Evolutionary conservation across 225 moss, liverwort and hornwort genomes (phyloP), one percentile per base, ranked within the genome.

Genomic region (Anthoceros angustus): DNA sequence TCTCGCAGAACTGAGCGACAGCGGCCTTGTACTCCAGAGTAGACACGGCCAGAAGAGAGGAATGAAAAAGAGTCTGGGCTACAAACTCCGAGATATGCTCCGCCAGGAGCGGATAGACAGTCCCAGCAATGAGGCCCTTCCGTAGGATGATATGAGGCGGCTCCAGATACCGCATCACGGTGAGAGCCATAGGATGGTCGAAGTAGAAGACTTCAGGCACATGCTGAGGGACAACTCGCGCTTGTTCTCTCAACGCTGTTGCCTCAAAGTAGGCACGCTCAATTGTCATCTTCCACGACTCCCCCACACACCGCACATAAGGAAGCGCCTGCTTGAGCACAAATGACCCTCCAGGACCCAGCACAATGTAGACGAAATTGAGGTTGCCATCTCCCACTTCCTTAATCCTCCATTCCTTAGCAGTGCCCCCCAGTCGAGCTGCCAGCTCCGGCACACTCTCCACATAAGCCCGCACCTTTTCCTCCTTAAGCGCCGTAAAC

Each of bases 231-330:
- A 72, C 85, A 62, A 88, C 42, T 38, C 72, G 68, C 43, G 73
- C 72, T 60, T 83, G 77, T 62, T 76, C 72, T 67, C 77, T 82
- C 70, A 95, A 73, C 23, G 86, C 85, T n/a, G 63, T 74, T 23
- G 75, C 72, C 77, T 95, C 94, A 43, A 95, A 95, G 69, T 79
- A 95, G 4, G 86, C 86, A 48, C 94, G 90, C 79, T 95, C 90
- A 42, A 95, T 61, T n/a, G 91, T 88, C 94, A 91, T 86, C n/a
- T 86, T 81, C 94, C 94, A 95, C n/a, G 90, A 85, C 42, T 95
- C 94, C 65, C 94, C 94, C 43, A 95, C 88, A 63, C 94, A 95
- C 23, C 86, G 82, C 18, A 95, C 85, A 60, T 91, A 86, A 11
- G 94, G 94, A n/a, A 91, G 88, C 40, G 90, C 84, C 79, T 95